A percentile compares a stretch with the other conserved stretches of the same genome.
phyloP scores from a whole-genome alignment of 768 basidiomycete genomes.

The Paxillus involutus region DNA sequence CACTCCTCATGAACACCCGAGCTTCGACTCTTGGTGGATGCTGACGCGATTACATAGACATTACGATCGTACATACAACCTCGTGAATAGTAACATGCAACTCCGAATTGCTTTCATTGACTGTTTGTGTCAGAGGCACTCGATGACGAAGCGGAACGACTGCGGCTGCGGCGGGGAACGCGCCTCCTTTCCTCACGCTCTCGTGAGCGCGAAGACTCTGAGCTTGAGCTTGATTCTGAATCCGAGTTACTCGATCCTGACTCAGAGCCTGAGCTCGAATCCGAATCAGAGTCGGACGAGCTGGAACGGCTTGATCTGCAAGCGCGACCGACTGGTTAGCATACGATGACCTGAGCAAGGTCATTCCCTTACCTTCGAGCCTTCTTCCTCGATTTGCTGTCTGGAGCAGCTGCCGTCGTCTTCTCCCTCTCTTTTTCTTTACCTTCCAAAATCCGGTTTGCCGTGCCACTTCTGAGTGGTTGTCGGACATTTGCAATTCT shows the following conservation, averaged over 20 bases:
- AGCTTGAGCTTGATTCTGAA: conserved; percentile 37
- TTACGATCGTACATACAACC: conserved; percentile 13
- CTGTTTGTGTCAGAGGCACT: conserved; percentile 15
- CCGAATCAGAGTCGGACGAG: conserved; percentile 25
- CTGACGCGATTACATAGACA: conserved; percentile 8
- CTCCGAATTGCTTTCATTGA: conserved; percentile 12
- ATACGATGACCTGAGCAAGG: conserved; percentile 4
- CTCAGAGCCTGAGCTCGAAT: conserved; percentile 37
- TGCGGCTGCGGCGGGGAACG: conserved; percentile 27
- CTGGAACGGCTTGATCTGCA: conserved; percentile 34
- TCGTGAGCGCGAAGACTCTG: conserved; percentile 45
- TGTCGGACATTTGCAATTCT: conserved; percentile 1
- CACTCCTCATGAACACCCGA: conserved; percentile 87
- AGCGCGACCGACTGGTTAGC: not conserved
- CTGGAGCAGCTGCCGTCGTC: conserved; percentile 26
- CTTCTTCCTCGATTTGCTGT: conserved; percentile 35
- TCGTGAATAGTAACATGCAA: conserved; percentile 7
- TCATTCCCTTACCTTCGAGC: conserved; percentile 40
- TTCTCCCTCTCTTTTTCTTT: conserved; percentile 77
- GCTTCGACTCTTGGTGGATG: conserved; percentile 43
- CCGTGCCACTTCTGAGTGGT: conserved; percentile 63
- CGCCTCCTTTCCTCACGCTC: conserved; percentile 43
- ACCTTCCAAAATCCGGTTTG: conserved; percentile 78
- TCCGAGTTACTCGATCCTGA: conserved; percentile 40
- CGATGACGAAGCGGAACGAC: conserved; percentile 22